A percentile compares a stretch with the other conserved stretches of the same genome.
Evolutionary conservation across 139 green algal genomes (phyloP).

Genomic region (Desmodesmus armatus): DNA sequence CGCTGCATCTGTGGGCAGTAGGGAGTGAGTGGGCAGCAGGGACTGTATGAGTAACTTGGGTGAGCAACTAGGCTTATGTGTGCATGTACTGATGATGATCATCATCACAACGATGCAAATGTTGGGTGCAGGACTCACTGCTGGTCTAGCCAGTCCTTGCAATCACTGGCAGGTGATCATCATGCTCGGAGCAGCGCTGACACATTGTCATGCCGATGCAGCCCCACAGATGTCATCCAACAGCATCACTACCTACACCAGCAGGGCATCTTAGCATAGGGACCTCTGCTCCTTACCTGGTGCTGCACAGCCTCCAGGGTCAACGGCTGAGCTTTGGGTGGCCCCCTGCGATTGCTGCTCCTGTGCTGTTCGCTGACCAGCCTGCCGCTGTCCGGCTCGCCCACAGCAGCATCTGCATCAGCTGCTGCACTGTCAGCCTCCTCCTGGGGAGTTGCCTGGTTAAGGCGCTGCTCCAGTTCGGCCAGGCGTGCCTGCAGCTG

Average conservation of each 20-base stretch:
- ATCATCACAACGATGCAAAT: too few species aligned
- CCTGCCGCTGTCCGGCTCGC: background rate
- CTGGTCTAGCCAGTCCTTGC: too few species aligned
- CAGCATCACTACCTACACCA: too few species aligned
- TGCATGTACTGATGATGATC: background rate
- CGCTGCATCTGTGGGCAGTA: slow-evolving; percentile 19
- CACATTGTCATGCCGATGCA: too few species aligned
- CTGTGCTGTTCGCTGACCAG: background rate
- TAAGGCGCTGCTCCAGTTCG: background rate
- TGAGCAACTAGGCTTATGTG: background rate
- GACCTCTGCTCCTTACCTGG: slow-evolving; percentile 8
- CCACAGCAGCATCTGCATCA: background rate
- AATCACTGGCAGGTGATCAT: too few species aligned
- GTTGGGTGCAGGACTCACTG: too few species aligned
- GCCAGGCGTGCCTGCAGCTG: slow-evolving; percentile 36
- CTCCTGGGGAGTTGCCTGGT: background rate
- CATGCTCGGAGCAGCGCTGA: too few species aligned
- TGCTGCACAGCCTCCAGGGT: slow-evolving; percentile 24
- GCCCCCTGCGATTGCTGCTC: background rate
- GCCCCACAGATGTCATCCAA: too few species aligned
- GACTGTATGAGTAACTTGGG: background rate
- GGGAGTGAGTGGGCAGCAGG: background rate
- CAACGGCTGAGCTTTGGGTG: too few species aligned
- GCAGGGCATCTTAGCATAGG: too few species aligned
- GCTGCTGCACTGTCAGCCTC: background rate